These are phyloP conservation scores for Ophiocordyceps robertsii DNA, from an alignment of 2,329 filamentous ascomycete species.

Conservation along the genomic window DNA sequence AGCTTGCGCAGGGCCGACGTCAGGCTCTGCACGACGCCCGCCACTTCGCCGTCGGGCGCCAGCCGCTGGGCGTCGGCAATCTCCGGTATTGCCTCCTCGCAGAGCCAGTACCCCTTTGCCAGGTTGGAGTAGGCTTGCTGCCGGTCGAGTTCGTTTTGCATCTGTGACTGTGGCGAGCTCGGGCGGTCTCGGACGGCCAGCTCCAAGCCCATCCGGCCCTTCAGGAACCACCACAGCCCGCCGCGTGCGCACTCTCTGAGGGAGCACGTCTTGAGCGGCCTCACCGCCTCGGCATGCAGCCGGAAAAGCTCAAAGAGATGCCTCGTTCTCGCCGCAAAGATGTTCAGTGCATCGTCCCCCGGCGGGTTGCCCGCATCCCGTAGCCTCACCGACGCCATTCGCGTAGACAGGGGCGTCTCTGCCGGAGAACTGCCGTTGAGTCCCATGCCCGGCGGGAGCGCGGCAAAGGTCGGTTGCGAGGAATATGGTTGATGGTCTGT, in stretches of 20 bases:
- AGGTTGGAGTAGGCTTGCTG: conserved; percentile 78
- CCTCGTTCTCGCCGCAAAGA: conserved; percentile 57
- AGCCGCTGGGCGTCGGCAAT: conserved; percentile 28
- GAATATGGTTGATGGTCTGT: conserved; percentile 11
- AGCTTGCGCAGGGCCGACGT: conserved; percentile 58
- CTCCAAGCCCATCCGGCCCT: conserved; percentile 66
- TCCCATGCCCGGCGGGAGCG: conserved; percentile 10
- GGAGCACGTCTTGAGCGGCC: conserved; percentile 48
- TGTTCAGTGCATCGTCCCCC: conserved; percentile 52
- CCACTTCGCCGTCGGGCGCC: conserved; percentile 30
- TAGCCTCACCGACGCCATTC: conserved; percentile 23
- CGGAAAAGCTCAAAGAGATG: conserved; percentile 67
- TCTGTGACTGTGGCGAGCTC: conserved; percentile 32
- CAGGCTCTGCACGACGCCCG: conserved; percentile 41
- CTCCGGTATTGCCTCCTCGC: conserved; percentile 37
- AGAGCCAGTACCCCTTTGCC: conserved; percentile 78
- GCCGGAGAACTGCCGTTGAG: conserved; percentile 8
- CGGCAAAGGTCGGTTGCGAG: conserved; percentile 5
- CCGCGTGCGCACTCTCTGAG: conserved; percentile 58
- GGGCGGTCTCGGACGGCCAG: conserved; percentile 52
- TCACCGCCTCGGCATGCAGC: conserved; percentile 61
- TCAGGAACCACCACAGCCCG: conserved; percentile 81
- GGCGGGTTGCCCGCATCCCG: conserved; percentile 29
- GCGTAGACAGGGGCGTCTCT: conserved; percentile 13
- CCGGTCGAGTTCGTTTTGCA: conserved; percentile 39